A percentile compares a stretch with the other conserved stretches of the same genome.
phyloP scores from a whole-genome alignment of 345 rosid species.

The Arabidopsis thaliana region DNA sequence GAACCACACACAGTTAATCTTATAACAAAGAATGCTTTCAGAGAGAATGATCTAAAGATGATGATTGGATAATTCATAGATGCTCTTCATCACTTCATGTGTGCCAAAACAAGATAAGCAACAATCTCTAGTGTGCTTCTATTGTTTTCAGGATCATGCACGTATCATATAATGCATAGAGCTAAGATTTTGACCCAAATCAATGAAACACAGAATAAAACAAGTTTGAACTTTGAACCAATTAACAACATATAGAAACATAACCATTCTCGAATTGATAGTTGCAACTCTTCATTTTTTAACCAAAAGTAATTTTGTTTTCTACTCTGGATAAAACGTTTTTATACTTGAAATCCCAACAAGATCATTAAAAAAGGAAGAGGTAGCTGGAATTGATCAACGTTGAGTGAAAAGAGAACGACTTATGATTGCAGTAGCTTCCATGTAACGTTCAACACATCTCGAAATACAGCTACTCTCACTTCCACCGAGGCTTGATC shows the following conservation, averaged over 20 bases:
- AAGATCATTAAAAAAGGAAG: background rate
- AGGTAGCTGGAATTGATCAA: conserved; percentile 31
- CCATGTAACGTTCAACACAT: conserved; percentile 97
- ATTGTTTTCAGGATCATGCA: background rate
- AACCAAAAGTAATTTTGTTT: background rate
- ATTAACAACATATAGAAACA: background rate
- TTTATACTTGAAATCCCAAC: background rate
- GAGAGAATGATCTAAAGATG: background rate
- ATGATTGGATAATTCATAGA: background rate
- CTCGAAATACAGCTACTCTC: conserved; percentile 96
- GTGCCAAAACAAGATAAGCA: background rate
- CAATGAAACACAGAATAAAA: background rate
- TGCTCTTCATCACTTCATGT: background rate
- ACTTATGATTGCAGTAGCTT: conserved; percentile 84
- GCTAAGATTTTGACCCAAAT: background rate
- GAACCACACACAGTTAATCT: background rate
- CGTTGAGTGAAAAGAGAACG: conserved; percentile 67
- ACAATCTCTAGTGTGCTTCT: background rate
- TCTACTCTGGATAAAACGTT: background rate
- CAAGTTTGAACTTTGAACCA: background rate
- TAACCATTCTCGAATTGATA: background rate
- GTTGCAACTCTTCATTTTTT: background rate
- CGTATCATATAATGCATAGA: background rate
- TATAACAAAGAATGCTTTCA: background rate
- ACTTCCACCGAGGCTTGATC: conserved; percentile 85